A percentile compares a stretch with the other conserved stretches of the same genome.
These are phyloP conservation scores for Retiboletus fuscus DNA, from an alignment of 1,284 basidiomycete genomes.

Conservation along the genomic window DNA sequence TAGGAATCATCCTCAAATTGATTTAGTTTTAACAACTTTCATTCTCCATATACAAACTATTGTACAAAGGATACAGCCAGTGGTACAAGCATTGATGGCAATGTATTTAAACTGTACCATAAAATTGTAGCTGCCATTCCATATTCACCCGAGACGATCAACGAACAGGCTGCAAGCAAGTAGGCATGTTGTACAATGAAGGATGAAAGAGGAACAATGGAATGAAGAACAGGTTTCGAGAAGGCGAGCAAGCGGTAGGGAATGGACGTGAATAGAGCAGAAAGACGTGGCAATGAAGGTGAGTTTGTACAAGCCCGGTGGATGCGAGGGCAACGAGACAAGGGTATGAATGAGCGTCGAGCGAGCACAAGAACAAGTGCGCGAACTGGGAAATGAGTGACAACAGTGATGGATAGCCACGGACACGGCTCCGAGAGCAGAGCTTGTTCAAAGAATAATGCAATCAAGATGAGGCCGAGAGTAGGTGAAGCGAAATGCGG, in stretches of 20 bases:
- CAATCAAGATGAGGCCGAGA: not conserved
- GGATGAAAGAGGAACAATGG: slow-evolving; percentile 19
- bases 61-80: slow-evolving; percentile 38
- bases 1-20: not conserved
- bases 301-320: slow-evolving; percentile 23
- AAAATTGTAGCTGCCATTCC: slow-evolving; percentile 31
- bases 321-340: slow-evolving; percentile 1
- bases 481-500: not conserved
- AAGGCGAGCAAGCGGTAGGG: not conserved
- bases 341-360: slow-evolving; percentile 26
- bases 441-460: not conserved
- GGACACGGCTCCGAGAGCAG: slow-evolving; percentile 8
- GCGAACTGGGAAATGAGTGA: slow-evolving; percentile 15
- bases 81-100: slow-evolving; percentile 36
- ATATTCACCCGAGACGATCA: slow-evolving; percentile 27
- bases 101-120: slow-evolving; percentile 31
- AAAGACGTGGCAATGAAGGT: not conserved
- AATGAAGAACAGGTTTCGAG: not conserved
- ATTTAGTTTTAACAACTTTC: not conserved
- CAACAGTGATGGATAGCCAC: not conserved
- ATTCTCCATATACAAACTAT: slow-evolving; percentile 38
- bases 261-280: slow-evolving; percentile 17
- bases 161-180: slow-evolving; percentile 8
- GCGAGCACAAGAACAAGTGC: slow-evolving; percentile 1
- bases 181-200: slow-evolving; percentile 35